These are phyloP conservation scores for Suhomyces maxii DNA, from an alignment of 1,139 yeast species.

Conservation along the genomic window DNA sequence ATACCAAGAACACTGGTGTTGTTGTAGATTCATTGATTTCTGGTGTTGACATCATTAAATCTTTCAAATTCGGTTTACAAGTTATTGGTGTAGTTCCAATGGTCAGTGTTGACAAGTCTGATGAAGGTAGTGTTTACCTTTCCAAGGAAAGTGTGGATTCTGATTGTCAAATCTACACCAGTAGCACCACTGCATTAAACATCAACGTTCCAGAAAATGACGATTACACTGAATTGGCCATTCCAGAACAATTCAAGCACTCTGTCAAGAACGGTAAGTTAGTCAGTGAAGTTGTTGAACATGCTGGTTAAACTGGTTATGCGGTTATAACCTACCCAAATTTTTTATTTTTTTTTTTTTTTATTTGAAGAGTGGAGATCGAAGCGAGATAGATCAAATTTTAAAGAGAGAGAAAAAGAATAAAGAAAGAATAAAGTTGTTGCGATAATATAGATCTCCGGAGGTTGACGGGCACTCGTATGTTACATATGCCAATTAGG, in stretches of 20 bases:
- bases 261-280: conserved; percentile 41
- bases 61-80: conserved; percentile 80
- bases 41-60: conserved; percentile 85
- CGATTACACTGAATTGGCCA: conserved; percentile 69
- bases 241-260: conserved; percentile 88
- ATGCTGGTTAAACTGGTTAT: conserved; percentile 44
- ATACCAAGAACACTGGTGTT: conserved; percentile 69
- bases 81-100: conserved; percentile 78
- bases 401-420: no score
- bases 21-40: conserved; percentile 84
- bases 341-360: no score
- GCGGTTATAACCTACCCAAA: no score
- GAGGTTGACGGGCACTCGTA: no score
- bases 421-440: no score
- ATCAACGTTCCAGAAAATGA: conserved; percentile 70
- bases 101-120: conserved; percentile 83
- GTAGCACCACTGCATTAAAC: conserved; percentile 82
- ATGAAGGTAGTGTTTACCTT: conserved; percentile 80
- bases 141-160: conserved; percentile 67
- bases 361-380: no score
- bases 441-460: no score
- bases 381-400: no score
- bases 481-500: no score
- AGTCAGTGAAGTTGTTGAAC: conserved; percentile 47
- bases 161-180: conserved; percentile 68